A percentile compares a stretch with the other conserved stretches of the same genome.
These are phyloP conservation scores for Penicillium sp. DNA, from an alignment of 2,329 filamentous ascomycete species.

Conservation along the genomic window DNA sequence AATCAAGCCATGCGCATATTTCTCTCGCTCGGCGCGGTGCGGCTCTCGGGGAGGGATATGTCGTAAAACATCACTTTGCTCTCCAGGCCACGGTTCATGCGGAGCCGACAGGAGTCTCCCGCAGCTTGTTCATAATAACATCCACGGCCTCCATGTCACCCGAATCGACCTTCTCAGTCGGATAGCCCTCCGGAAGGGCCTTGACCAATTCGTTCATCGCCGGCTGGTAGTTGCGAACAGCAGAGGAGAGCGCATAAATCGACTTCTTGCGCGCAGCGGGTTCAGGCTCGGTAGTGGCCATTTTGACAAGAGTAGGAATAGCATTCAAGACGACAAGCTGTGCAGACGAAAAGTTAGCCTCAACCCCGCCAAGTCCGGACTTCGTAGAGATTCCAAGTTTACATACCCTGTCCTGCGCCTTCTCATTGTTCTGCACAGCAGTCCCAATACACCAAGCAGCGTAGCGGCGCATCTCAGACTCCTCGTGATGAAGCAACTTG, in stretches of 20 bases:
- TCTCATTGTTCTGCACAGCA: conserved; percentile 91
- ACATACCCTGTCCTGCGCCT: conserved; percentile 67
- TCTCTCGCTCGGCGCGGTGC: background rate
- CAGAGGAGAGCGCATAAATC: conserved; percentile 79
- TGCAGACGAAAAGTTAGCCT: conserved; percentile 9
- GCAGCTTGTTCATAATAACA: conserved; percentile 63
- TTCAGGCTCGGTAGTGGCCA: conserved; percentile 58
- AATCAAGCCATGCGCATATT: background rate
- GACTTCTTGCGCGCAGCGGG: conserved; percentile 74
- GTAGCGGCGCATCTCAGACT: conserved; percentile 70
- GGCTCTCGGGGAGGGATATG: background rate
- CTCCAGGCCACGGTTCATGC: conserved; percentile 17
- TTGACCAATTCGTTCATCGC: conserved; percentile 62
- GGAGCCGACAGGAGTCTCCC: conserved; percentile 41
- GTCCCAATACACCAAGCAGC: conserved; percentile 94
- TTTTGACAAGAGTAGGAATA: conserved; percentile 61
- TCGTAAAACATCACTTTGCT: background rate
- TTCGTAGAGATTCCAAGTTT: conserved; percentile 40
- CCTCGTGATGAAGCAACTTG: conserved; percentile 61
- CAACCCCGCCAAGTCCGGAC: conserved; percentile 22
- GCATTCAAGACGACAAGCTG: conserved; percentile 58
- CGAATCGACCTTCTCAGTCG: conserved; percentile 65
- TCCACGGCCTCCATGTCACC: conserved; percentile 84
- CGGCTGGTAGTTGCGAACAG: conserved; percentile 83
- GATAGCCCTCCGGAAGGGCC: conserved; percentile 57